Evolutionary conservation across 257 asterid species (phyloP), one percentile per base, ranked within the genome.

Genomic region (Buddleja alternifolia): DNA sequence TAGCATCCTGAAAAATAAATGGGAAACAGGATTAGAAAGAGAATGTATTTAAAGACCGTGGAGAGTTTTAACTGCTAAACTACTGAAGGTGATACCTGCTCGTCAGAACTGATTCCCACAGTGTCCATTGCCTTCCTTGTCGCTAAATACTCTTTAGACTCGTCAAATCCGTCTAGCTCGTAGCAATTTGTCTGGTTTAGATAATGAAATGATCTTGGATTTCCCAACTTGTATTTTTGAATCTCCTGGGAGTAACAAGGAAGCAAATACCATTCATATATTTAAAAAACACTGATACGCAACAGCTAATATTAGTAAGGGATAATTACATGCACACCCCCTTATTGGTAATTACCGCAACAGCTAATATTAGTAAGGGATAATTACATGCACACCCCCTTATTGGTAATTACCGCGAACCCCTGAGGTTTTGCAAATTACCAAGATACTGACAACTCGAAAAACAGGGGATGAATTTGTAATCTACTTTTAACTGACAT

Each of bases 121-220:
- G 96, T 79, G 64, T 94, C 99, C 99, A 94, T 94, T 36, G 99
- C 99, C 78, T 78, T 86, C 82, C 97, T 91, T 59, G 98, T 94
- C 6, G 79, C 95, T 41, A 72, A 21, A 81, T 94, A 94, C 72
- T 94, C 99, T 84, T 89, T 88, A 60, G 84, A 73, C 25, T 94
- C 99, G 79, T 94, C 93, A 70, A 91, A 37, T 69, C 92, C 97
- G 48, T 92, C 96, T 71, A 94, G 83, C 68, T 89, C 84, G 56
- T 63, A 81, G 90, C 96, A 89, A 72, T 87, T 91, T 16, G 99
- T 59, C 83, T 94, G 99, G 78, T 94, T 94, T 73, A 94, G 82
- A 74, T 94, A 94, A 75, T 94, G 99, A 75, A 89, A 94, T 32
- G 95, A 80, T 77, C 93, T 88, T 29, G 96, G 97, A 75, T 89